Conservation (phyloP, 1,284 basidiomycete species). For the Leucoagaricus sp. region DNA sequence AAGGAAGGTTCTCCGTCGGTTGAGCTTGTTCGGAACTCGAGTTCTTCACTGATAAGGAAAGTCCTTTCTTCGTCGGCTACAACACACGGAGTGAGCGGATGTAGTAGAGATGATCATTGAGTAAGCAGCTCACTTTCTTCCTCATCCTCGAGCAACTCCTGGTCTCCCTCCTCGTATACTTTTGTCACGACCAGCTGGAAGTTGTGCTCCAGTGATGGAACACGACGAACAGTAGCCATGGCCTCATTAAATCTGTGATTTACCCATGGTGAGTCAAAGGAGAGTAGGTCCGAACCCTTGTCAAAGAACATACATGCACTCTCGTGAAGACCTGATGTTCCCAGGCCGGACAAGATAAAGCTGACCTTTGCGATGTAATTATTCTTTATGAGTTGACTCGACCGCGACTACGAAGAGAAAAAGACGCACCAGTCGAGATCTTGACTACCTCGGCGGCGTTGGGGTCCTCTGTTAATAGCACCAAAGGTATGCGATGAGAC, state of each 20-base stretch:
- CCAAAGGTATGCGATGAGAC: background rate
- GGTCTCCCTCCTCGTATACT: slow-evolving; percentile 95
- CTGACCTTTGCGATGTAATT: slow-evolving; percentile 53
- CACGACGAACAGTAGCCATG: slow-evolving; percentile 90
- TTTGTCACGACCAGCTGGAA: slow-evolving; percentile 97
- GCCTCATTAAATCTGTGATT: slow-evolving; percentile 87
- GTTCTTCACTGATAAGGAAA: slow-evolving; percentile 88
- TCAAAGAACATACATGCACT: slow-evolving; percentile 97
- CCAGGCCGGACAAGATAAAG: slow-evolving; percentile 91
- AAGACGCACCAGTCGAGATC: slow-evolving; percentile 68
- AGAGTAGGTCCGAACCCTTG: background rate
- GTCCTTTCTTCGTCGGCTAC: slow-evolving; percentile 89
- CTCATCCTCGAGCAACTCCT: slow-evolving; percentile 91
- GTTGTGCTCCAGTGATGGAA: slow-evolving; percentile 80
- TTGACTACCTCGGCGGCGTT: slow-evolving; percentile 94
- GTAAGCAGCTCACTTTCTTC: slow-evolving; percentile 78
- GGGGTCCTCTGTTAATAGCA: slow-evolving; percentile 59
- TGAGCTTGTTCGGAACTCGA: slow-evolving; percentile 78
- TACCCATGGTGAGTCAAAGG: background rate
- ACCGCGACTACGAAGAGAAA: background rate
- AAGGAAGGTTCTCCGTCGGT: slow-evolving; percentile 84
- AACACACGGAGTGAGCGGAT: background rate
- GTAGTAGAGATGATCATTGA: background rate
- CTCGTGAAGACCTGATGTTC: slow-evolving; percentile 87
- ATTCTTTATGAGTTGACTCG: slow-evolving; percentile 8